Base-by-base conservation (phyloP, 1,284 basidiomycete species). In the Stereum hirsutum region DNA sequence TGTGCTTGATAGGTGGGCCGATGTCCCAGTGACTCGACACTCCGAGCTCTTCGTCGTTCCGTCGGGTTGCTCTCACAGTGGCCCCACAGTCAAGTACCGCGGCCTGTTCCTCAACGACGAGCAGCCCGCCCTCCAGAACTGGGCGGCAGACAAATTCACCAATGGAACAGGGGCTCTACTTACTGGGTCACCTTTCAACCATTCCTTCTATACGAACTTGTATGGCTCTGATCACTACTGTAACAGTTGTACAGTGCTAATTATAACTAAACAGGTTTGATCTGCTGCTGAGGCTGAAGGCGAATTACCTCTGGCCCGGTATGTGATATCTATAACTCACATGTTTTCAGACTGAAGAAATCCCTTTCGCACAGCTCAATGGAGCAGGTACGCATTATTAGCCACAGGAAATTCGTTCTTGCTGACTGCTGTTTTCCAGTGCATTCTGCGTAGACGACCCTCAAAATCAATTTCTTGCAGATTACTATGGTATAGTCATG, bases 401-500 rank as follows among this genome's bases (percentile, higher is more conserved):
- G 15, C 34, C 30, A 33, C 11, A 1, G 42, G 21, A 42, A 33
- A 6, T 25, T 28, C 34, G 20, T 41, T 15, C 37, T 33, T 1
- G 33, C 31, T 26, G 31, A 44, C 42, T 46, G 49, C 54, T 57
- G 54, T 12, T 52, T 55, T 54, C 48, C 31, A 80, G 77, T 46
- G 77, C 79, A 28, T 88, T 88, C 51, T 72, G 66, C 15, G 63
- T 81, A 15, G 83, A 87, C 49, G 83, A 86, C 47, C 53, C 68
- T 1, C 65, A 70, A 20, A 87, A 86, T 50, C 79, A 81, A 52
- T 65, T 66, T 20, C 61, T 79, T 8, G 84, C 83, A 1, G 74
- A 85, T 49, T 66, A 65, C 44, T 83, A 76, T 58, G 83, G 82
- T 19, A 69, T 86, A 40, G 80, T 79, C 20, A 85, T 84, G 76